These are phyloP conservation scores for Agaricus bisporus DNA, from an alignment of 768 basidiomycete species.

Conservation along the genomic window DNA sequence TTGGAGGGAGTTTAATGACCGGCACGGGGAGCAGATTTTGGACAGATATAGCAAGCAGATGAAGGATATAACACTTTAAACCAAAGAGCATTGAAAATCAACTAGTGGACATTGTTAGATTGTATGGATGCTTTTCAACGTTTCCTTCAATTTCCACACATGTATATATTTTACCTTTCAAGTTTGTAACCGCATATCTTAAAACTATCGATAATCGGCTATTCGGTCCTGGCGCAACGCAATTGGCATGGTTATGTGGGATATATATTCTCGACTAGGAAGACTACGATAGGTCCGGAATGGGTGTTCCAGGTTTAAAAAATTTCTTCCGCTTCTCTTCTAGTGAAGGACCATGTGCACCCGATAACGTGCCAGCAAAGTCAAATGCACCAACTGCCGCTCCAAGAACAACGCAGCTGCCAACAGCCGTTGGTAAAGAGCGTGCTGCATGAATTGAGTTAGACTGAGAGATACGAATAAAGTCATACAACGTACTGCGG, in stretches of 20 bases:
- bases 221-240: background rate
- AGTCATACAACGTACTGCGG: constrained; percentile 46
- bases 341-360: constrained; percentile 33
- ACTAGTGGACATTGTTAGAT: background rate
- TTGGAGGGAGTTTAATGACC: constrained; percentile 50
- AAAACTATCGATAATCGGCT: no score
- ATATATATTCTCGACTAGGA: constrained; percentile 12
- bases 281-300: constrained; percentile 29
- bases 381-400: constrained; percentile 78
- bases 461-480: constrained; percentile 4
- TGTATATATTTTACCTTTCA: no score
- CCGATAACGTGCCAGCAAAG: constrained; percentile 61
- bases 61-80: background rate
- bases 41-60: constrained; percentile 30
- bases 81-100: background rate
- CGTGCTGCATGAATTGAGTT: constrained; percentile 45
- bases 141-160: no score
- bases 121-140: background rate
- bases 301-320: constrained; percentile 59
- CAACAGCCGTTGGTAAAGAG: constrained; percentile 78
- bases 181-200: no score
- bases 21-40: constrained; percentile 35
- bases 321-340: constrained; percentile 76
- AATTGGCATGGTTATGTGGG: background rate
- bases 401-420: constrained; percentile 73